These are phyloP conservation scores for Sporodiniella umbellata DNA, from an alignment of 371 early-diverging fungal genomes.

Conservation along the genomic window DNA sequence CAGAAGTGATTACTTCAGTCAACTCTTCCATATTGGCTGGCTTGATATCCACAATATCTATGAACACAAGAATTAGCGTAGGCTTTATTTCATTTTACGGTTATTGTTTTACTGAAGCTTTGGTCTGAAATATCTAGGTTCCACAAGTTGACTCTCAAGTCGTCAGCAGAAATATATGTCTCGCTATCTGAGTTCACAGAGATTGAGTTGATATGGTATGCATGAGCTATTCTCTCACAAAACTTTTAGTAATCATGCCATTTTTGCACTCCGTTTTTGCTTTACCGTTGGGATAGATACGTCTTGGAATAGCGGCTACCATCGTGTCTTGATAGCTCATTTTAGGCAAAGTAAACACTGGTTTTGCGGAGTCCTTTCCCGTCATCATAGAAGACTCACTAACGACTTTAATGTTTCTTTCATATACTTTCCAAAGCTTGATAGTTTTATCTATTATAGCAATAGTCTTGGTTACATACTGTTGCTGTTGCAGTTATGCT, in stretches of 20 bases:
- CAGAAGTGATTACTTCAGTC: slow-evolving; percentile 93
- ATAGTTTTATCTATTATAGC: slow-evolving; percentile 86
- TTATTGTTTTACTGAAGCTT: slow-evolving; percentile 21
- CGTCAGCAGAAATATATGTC: slow-evolving; percentile 97
- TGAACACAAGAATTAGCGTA: not conserved
- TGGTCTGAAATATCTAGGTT: slow-evolving; percentile 95
- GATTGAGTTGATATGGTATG: slow-evolving; percentile 98
- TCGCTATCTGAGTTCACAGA: slow-evolving; percentile 97
- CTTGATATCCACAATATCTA: slow-evolving; percentile 94
- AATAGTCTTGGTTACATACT: not conserved
- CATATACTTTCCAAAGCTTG: slow-evolving; percentile 98
- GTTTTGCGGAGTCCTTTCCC: slow-evolving; percentile 9
- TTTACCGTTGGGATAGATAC: slow-evolving; percentile 85
- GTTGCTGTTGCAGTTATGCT: not conserved
- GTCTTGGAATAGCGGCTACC: slow-evolving; percentile 91
- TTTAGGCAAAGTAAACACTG: slow-evolving; percentile 74
- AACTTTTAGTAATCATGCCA: not conserved
- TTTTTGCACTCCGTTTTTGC: not conserved
- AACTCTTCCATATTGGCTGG: slow-evolving; percentile 94
- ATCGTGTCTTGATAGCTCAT: slow-evolving; percentile 89
- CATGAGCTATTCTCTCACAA: slow-evolving; percentile 72
- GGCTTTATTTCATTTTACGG: not conserved
- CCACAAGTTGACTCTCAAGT: slow-evolving; percentile 98
- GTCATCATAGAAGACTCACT: slow-evolving; percentile 74
- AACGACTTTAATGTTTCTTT: slow-evolving; percentile 91